Evolutionary conservation across 306 rosid species (phyloP).

Genomic region (Quercus ilex): DNA sequence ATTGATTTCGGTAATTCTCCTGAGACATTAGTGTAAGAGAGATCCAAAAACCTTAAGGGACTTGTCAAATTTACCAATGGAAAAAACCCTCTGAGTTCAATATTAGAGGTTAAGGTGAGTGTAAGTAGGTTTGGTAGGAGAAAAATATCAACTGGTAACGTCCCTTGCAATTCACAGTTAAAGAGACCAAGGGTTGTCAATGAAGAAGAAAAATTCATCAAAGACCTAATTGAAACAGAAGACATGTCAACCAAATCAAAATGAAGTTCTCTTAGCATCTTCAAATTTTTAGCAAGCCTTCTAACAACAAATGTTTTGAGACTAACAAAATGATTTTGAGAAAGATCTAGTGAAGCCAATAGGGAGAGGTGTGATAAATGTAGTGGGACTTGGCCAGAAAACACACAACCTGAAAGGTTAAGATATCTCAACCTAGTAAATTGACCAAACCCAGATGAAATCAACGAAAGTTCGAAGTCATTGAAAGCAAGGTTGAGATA

Average conservation of each 20-base stretch:
- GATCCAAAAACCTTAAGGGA: not conserved
- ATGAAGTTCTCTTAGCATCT: not conserved
- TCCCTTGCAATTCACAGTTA: not conserved
- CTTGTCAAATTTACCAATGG: constrained; percentile 1
- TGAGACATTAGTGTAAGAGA: rapidly evolving
- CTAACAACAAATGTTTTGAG: not conserved
- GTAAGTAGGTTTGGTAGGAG: not conserved
- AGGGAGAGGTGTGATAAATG: not conserved
- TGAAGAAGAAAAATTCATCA: not conserved
- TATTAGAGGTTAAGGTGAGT: not conserved
- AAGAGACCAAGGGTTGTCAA: not conserved
- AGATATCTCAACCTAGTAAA: not conserved
- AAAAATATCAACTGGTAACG: not conserved
- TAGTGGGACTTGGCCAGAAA: not conserved
- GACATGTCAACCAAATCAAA: not conserved
- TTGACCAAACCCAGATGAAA: not conserved
- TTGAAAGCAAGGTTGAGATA: not conserved
- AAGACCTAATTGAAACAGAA: not conserved
- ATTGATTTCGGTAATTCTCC: constrained; percentile 8
- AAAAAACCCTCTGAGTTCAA: not conserved
- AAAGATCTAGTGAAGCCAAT: constrained; percentile 27
- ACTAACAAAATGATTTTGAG: constrained; percentile 20
- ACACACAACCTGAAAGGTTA: not conserved
- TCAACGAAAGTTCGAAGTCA: not conserved
- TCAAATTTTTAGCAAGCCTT: not conserved